Evolutionary conservation across 257 asterid genomes (phyloP).

Genomic region (Catharanthus roseus): DNA sequence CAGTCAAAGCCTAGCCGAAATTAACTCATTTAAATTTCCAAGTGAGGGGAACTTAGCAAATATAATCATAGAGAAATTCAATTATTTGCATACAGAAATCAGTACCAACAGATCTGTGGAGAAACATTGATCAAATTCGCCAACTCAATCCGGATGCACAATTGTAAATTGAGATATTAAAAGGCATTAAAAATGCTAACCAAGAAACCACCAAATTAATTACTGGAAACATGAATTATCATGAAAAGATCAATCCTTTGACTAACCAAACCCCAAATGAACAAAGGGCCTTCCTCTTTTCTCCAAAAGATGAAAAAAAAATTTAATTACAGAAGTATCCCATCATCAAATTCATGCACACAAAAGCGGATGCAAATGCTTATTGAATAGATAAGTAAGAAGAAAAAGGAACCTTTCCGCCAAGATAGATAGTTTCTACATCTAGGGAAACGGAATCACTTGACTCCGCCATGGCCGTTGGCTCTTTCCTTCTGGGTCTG

Average conservation of each 20-base stretch:
- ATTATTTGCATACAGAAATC: neutral
- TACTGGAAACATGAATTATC: neutral
- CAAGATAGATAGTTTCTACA: constrained; percentile 37
- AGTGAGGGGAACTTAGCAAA: neutral
- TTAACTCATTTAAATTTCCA: neutral
- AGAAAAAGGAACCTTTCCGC: constrained; percentile 36
- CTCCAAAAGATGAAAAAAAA: neutral
- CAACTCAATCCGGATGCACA: neutral
- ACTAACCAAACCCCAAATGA: neutral
- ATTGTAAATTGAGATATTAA: neutral
- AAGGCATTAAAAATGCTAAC: neutral
- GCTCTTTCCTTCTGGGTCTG: constrained; percentile 14
- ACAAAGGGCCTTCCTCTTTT: neutral
- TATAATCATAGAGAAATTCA: neutral
- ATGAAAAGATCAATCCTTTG: neutral
- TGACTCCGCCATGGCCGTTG: constrained; percentile 39
- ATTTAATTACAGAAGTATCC: neutral
- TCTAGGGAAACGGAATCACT: constrained; percentile 33
- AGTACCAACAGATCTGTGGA: constrained; percentile 1
- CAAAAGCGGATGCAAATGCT: neutral
- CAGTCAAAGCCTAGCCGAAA: neutral
- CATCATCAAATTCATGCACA: neutral
- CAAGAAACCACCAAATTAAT: constrained; percentile 2
- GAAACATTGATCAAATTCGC: neutral
- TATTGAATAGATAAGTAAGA: neutral